Evolutionary conservation across 805 yeast species (phyloP).

Genomic region (Blastobotrys chiropterorum): DNA sequence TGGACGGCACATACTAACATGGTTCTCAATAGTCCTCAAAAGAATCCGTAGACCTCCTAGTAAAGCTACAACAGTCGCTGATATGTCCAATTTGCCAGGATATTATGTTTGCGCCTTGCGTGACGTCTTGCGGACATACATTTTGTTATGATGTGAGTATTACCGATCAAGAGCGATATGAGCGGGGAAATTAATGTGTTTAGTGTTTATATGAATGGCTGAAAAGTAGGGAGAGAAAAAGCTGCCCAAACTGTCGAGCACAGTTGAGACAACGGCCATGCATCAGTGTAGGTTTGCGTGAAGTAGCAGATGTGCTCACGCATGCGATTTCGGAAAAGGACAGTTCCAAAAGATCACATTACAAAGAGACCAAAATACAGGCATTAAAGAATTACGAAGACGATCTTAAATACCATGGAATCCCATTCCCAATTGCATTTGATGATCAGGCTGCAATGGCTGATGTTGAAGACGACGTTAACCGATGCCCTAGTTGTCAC

Average conservation of each 20-base stretch:
- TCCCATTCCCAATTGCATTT: slow-evolving; percentile 43
- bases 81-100: slow-evolving; percentile 57
- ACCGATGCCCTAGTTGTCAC: slow-evolving; percentile 59
- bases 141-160: slow-evolving; percentile 47
- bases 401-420: slow-evolving; percentile 31
- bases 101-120: slow-evolving; percentile 51
- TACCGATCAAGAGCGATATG: neutral
- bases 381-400: slow-evolving; percentile 10
- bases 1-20: too few species aligned
- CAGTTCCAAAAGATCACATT: neutral
- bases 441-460: slow-evolving; percentile 37
- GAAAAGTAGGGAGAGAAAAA: slow-evolving; percentile 9
- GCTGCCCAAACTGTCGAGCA: slow-evolving; percentile 23
- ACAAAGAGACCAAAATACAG: slow-evolving; percentile 6
- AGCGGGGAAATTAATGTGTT: neutral
- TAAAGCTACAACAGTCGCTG: slow-evolving; percentile 17
- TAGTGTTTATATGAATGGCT: slow-evolving; percentile 29
- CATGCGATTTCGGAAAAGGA: slow-evolving; percentile 6
- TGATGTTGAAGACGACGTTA: slow-evolving; percentile 59
- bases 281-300: slow-evolving; percentile 8
- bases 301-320: slow-evolving; percentile 8
- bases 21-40: neutral
- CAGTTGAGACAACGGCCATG: slow-evolving; percentile 10
- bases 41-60: slow-evolving; percentile 2
- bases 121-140: slow-evolving; percentile 56